Conservation (phyloP, 129 eudicot genomes). For the Escallonia rubra region DNA sequence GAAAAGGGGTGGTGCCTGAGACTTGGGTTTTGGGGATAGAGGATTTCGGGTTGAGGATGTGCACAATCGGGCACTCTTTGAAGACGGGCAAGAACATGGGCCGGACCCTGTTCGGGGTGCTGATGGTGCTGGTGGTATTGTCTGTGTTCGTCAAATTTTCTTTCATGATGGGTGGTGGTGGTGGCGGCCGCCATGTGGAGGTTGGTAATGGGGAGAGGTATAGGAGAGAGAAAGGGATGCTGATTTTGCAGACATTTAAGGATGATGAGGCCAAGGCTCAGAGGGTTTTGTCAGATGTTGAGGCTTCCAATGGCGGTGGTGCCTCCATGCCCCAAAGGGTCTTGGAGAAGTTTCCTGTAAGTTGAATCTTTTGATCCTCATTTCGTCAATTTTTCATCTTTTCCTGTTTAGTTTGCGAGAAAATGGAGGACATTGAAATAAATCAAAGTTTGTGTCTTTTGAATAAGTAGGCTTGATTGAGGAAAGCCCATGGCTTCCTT, state of each 20-base stretch:
- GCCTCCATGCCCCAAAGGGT: conserved; percentile 30
- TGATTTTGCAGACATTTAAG: conserved; percentile 33
- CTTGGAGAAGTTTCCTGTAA: conserved; percentile 60
- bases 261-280: conserved; percentile 33
- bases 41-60: conserved; percentile 1
- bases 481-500: too few relatives aligned
- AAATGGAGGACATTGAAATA: not conserved
- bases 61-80: conserved; percentile 15
- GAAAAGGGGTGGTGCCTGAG: conserved; percentile 32
- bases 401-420: not conserved
- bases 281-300: conserved; percentile 37
- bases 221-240: conserved; percentile 28
- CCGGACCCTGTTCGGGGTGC: conserved; percentile 38
- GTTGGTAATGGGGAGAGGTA: conserved; percentile 7
- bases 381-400: not conserved
- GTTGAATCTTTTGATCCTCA: conserved; percentile 5
- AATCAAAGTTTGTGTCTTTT: not conserved
- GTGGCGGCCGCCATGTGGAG: conserved; percentile 12
- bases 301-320: conserved; percentile 17
- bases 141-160: conserved; percentile 48
- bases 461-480: too few relatives aligned
- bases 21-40: conserved; percentile 7
- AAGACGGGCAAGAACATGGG: conserved; percentile 35
- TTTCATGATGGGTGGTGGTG: too few relatives aligned
- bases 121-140: conserved; percentile 40